Base-by-base conservation (phyloP, 1,284 basidiomycete species). In the Microbotryum lychnidis-dioicae region DNA sequence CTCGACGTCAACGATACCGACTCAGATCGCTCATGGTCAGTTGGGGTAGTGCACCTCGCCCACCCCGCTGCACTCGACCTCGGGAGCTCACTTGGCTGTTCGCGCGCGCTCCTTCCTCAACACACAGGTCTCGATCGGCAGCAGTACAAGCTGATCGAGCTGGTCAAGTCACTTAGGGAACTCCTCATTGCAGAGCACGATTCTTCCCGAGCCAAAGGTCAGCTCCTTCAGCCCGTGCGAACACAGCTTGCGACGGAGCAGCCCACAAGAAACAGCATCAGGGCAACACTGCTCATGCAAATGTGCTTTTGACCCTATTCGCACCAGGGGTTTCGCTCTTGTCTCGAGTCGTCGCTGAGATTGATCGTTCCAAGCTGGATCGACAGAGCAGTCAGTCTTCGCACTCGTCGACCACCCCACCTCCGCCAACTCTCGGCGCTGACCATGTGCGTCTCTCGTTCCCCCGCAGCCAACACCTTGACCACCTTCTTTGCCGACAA, bases 121-220 rank as follows among this genome's bases (percentile, higher is more conserved):
- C 31, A 8, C 1, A 18, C 58, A 67, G 66, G 61, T 6, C 50
- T 68, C 45, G 49, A 29, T 2, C 8, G 14, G 0, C 42, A 52
- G 6, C 21, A 58, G 6, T 61, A 48, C 51, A 52, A 53, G 21
- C 78, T 97, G 7, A 79, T 96, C 3, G 81, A 85, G 61, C 77
- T 97, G n/a, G 90, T 97, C 18, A 89, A 89, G 71, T 84, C 84
- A 23, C 80, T 96, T 0, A 90, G 89, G 42, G 86, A 89, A 69
- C 91, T 87, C 71, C 80, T 98, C 31, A 93, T 88, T 0, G 85
- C 87, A 2, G 88, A 92, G 67, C 87, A 93, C 58, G 89, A 87
- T 68, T 79, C 81, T 3, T 75, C 86, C 18, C 81, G 93, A 47
- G 82, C 84, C 6, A 90, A 91, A 79, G 94, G 93, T 85, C 48